Conservation (phyloP, 2,329 filamentous ascomycete species). For the Diplodia mutila region DNA sequence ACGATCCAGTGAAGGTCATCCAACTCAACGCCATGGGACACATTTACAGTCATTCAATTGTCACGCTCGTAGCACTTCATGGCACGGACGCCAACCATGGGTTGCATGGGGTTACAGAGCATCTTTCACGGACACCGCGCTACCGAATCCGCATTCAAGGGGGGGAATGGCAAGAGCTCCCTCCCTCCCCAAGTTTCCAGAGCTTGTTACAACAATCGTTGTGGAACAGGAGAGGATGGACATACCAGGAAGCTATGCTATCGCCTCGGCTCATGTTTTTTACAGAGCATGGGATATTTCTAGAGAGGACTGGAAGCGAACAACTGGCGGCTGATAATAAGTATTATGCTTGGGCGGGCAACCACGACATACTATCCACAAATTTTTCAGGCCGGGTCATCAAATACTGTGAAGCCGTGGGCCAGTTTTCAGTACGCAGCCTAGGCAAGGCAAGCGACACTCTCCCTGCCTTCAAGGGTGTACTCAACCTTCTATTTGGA, state of each 20-base stretch:
- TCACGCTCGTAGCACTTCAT: background rate
- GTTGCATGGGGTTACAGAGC: background rate
- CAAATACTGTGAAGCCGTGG: too few relatives aligned
- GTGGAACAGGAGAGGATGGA: background rate
- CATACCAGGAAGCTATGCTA: background rate
- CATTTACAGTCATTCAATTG: background rate
- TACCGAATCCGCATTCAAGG: background rate
- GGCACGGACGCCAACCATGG: background rate
- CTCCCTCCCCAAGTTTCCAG: too few relatives aligned
- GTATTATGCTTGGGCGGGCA: too few relatives aligned
- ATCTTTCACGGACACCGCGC: background rate
- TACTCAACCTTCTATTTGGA: background rate
- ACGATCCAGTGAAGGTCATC: background rate
- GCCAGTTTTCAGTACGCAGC: too few relatives aligned
- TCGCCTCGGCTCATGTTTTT: background rate
- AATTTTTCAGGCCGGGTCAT: background rate
- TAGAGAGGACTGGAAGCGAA: too few relatives aligned
- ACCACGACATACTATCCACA: too few relatives aligned
- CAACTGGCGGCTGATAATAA: too few relatives aligned
- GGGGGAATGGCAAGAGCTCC: too few relatives aligned
- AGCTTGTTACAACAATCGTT: background rate
- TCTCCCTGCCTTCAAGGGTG: background rate
- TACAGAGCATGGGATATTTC: background rate
- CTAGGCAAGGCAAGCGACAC: background rate
- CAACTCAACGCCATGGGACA: background rate